Evolutionary conservation across 2,329 filamentous ascomycete genomes (phyloP), one percentile per base, ranked within the genome.

Genomic region (Colletotrichum paranaense): DNA sequence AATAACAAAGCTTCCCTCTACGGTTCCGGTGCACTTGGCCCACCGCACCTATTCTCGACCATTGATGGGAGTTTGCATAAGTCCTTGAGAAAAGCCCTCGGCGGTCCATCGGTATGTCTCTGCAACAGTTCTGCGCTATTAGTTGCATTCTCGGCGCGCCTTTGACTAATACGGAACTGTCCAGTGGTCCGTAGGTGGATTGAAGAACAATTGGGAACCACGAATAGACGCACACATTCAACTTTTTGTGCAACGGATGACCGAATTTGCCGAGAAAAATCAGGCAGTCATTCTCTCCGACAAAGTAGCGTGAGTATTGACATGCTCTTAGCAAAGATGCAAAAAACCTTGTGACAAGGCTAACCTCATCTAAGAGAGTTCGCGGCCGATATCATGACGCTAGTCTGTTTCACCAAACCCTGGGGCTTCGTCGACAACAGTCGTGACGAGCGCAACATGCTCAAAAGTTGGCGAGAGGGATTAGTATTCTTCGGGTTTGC

Each of bases 381-480:
- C 56, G 68, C 68, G 16, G 68, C 68, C 55, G 68, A 70, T 32
- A 66, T 70, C 55, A 70, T 70, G 68, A 66, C 68, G 7, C 46
- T 70, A 9, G 68, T 70, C 22, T 70, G 38, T 26, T 70, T 70
- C 56, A 66, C 68, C 19, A 63, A 66, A 3, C 28, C 68, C 12
- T 70, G 62, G 68, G 68, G 68, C 19, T 70, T 70, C 32, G 68
- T 70, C 19, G n/a, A 30, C 12, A 66, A 66, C 62, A 60, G 62
- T 42, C 62, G 68, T 22, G 68, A 70, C 19, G 68, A 70, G 56
- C 68, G 68, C 32, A 28, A 60, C 30, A 66, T 70, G 30, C 68
- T 70, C 38, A 22, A 30, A 12, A 70, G 68, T 62, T 70, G 62
- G 62, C 68, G 68, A 42, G 28, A 42, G 5, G 68, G 68, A 5